Conservation (phyloP, 106 monocot genomes). For the Acorus gramineus region DNA sequence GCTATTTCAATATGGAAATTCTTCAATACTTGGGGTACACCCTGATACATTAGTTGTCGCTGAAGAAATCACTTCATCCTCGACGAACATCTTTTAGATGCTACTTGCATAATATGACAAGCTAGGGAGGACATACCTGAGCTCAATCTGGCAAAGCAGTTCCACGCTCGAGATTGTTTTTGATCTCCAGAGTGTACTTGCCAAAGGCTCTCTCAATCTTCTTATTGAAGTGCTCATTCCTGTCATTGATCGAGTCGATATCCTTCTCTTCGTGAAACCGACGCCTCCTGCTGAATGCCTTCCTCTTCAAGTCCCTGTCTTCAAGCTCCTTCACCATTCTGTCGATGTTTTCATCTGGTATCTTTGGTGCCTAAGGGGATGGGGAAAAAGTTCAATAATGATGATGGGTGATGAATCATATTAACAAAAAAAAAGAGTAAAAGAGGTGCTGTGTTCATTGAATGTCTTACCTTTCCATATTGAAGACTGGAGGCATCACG, state of each 20-base stretch:
- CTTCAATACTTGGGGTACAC: too few relatives aligned
- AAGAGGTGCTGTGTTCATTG: neutral
- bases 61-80: too few relatives aligned
- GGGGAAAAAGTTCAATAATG: neutral
- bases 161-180: constrained; percentile 97
- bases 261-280: constrained; percentile 98
- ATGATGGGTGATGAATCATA: neutral
- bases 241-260: constrained; percentile 90
- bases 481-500: constrained; percentile 92
- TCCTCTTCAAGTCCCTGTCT: constrained; percentile 61
- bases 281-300: constrained; percentile 84
- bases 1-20: too few relatives aligned
- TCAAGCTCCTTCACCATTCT: constrained; percentile 91
- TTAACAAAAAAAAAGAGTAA: constrained; percentile 4
- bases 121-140: too few relatives aligned
- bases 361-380: constrained; percentile 38
- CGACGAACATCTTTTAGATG: too few relatives aligned
- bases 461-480: constrained; percentile 65
- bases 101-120: too few relatives aligned
- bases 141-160: constrained; percentile 53
- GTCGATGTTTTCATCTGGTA: constrained; percentile 66
- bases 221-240: constrained; percentile 99
- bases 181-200: constrained; percentile 96
- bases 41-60: too few relatives aligned
- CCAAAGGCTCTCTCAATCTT: constrained; percentile 98